Evolutionary conservation across 768 basidiomycete species (phyloP), one percentile per base, ranked within the genome.

Genomic region (Boletus pseudo-olivaceus): DNA sequence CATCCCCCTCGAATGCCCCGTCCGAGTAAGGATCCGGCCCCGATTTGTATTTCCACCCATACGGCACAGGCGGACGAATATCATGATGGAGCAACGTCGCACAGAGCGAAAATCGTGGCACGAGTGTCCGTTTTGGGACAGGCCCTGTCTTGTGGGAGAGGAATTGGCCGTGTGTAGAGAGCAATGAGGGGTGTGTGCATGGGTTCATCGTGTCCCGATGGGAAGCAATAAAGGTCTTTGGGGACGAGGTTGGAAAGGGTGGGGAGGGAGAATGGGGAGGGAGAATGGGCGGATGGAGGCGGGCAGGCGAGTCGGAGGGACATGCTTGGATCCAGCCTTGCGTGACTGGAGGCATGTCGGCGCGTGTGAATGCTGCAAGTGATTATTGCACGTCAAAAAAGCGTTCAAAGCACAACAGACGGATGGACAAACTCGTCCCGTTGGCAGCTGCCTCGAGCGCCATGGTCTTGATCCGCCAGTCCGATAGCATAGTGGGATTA

Each of bases 41-140:
- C 6, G 75, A 65, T 14, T 78, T 77, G 7, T 74, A 76, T 0
- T 76, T 47, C 79, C 79, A 84, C 15, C 69, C 74, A 46, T 80
- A 79, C 0, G 76, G 73, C 2, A 72, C 72, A 1, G 80, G 76
- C 4, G 77, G 72, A 32, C 78, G 78, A 42, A 87, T 81, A 56
- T 85, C 79, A 47, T 79, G 77, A 53, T 85, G 82, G 8, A 85
- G 49, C 3, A 67, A 49, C 1, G 82, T 80, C 0, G 76, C 69
- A 54, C 78, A 82, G 43, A 75, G 75, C 5, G 79, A 77, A 59
- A 87, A 85, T 23, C 78, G 74, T 0, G 83, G 84, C 0, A 81
- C 61, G 57, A 83, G 62, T 1, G 60, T 65, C 1, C 19, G 44
- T 49, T 75, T 73, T 1, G 82, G 80, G 2, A 51, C 47, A 0